These are phyloP conservation scores for Colletotrichum sp. DNA, from an alignment of 2,329 filamentous ascomycete genomes.

Conservation along the genomic window DNA sequence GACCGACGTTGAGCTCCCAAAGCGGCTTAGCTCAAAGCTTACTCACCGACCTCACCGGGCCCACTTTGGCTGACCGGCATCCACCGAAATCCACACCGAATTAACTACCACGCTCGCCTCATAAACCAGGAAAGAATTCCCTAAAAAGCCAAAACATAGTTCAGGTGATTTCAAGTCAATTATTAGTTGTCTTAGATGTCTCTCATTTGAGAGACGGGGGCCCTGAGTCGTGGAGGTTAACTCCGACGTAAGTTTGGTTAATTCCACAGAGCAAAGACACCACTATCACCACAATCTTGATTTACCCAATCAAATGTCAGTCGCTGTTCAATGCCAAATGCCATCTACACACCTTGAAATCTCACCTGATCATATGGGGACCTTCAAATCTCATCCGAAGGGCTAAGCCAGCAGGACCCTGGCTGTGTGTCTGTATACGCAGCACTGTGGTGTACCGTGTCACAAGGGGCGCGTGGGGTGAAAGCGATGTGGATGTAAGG, in stretches of 20 bases:
- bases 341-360: background rate
- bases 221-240: background rate
- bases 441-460: background rate
- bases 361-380: background rate
- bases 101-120: background rate
- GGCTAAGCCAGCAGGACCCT: rapidly evolving
- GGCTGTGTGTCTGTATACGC: background rate
- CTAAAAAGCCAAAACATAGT: background rate
- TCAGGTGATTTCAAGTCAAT: background rate
- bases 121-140: background rate
- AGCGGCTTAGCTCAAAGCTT: background rate
- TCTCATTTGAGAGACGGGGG: background rate
- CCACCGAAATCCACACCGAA: background rate
- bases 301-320: background rate
- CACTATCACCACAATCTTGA: background rate
- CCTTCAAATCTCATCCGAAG: background rate
- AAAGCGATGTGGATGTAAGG: background rate
- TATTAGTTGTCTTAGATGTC: background rate
- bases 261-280: background rate
- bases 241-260: background rate
- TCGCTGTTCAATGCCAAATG: background rate
- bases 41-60: background rate
- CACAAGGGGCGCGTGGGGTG: no score
- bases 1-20: background rate
- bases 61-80: background rate